Percentiles rank a stretch among this genome's conserved stretches.
Conservation (phyloP, 2,329 filamentous ascomycete genomes). For the Alternaria viburni region DNA sequence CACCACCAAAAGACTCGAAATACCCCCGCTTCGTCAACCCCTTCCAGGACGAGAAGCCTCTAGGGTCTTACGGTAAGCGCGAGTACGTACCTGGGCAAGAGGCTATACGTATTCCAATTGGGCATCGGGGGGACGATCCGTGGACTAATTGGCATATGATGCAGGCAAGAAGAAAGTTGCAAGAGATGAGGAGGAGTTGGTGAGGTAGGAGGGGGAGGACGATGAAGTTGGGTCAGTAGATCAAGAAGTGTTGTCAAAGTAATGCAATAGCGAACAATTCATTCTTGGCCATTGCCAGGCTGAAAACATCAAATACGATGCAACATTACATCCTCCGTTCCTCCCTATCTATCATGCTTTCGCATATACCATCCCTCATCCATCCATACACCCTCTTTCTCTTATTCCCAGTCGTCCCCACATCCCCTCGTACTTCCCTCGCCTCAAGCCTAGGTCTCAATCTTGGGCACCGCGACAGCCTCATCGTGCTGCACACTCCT, state of each 20-base stretch:
- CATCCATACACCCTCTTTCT: background rate
- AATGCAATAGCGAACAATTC: background rate
- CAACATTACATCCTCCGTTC: background rate
- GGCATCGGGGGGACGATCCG: background rate
- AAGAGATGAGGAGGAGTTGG: background rate
- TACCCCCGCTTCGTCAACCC: background rate
- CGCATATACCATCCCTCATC: background rate
- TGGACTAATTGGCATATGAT: background rate
- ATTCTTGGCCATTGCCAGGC: background rate
- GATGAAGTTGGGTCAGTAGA: background rate
- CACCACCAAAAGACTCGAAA: background rate
- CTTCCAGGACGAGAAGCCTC: background rate
- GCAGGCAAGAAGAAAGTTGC: background rate
- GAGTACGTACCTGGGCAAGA: background rate
- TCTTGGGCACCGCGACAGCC: background rate
- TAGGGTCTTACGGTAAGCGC: background rate
- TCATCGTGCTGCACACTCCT: conserved; percentile 39
- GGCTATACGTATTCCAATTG: background rate
- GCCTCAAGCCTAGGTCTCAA: background rate
- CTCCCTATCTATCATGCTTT: background rate
- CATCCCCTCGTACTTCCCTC: background rate
- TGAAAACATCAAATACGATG: background rate
- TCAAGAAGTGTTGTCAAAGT: background rate
- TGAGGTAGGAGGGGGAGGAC: background rate
- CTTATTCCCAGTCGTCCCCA: background rate